Conservation (phyloP, 2,329 filamentous ascomycete species). For the Fusarium floridanum region DNA sequence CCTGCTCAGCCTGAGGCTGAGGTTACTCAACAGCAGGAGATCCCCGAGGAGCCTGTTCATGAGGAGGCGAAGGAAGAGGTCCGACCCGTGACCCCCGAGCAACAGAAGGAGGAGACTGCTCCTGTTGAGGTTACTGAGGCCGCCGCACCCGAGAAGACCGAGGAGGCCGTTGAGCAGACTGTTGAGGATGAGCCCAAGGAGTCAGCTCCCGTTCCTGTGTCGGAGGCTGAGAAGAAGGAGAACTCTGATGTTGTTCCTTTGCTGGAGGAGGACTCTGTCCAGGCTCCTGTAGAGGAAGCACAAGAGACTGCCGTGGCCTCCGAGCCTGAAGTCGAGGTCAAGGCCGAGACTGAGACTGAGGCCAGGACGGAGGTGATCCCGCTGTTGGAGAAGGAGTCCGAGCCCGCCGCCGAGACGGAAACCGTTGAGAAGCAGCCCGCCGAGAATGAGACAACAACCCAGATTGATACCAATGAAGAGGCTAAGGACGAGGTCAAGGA, state of each 20-base stretch:
- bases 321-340: constrained; percentile 17
- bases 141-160: constrained; percentile 20
- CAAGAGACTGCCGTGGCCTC: constrained; percentile 1
- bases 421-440: constrained; percentile 4
- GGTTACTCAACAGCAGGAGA: constrained; percentile 9
- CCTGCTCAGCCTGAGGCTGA: constrained; percentile 20
- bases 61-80: constrained; percentile 8
- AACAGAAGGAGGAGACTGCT: constrained; percentile 5
- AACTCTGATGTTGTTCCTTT: constrained; percentile 24
- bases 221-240: constrained; percentile 22
- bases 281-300: constrained; percentile 21
- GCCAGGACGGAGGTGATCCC: constrained; percentile 20
- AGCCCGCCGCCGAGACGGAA: constrained; percentile 9
- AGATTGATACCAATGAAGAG: constrained; percentile 16
- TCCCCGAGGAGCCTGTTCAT: constrained; percentile 11
- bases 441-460: constrained; percentile 13
- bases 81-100: constrained; percentile 13
- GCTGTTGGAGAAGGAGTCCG: constrained; percentile 26
- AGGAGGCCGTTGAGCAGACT: constrained; percentile 16
- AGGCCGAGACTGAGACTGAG: constrained; percentile 9
- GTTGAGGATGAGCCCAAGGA: constrained; percentile 8
- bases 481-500: constrained; percentile 17
- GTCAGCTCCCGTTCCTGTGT: background rate
- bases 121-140: constrained; percentile 11
- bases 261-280: constrained; percentile 25